A percentile compares a stretch with the other conserved stretches of the same genome.
phyloP scores from a whole-genome alignment of 192 early-diverging fungal species.

The Borealophlyctis nickersoniae region DNA sequence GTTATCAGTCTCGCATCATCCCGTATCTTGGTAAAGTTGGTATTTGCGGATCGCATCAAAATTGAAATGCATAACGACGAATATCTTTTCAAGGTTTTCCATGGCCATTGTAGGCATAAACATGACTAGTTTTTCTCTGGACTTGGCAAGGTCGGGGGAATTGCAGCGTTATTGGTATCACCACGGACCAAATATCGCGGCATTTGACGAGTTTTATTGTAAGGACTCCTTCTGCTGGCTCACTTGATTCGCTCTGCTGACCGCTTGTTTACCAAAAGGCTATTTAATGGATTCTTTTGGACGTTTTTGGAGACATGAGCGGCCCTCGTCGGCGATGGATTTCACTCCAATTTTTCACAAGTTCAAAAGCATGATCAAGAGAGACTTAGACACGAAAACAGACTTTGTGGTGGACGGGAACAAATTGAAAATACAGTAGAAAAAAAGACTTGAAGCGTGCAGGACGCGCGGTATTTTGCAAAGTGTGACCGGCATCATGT shows the following conservation, averaged over 20 bases:
- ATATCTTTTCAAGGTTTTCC: constrained; percentile 55
- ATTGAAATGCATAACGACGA: neutral
- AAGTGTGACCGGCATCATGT: no score
- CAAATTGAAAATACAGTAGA: no score
- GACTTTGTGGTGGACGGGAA: no score
- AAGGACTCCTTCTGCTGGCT: constrained; percentile 22
- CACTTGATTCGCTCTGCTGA: neutral
- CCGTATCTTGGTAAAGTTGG: constrained; percentile 51
- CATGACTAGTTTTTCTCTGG: constrained; percentile 62
- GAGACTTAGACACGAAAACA: no score
- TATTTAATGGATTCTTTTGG: neutral
- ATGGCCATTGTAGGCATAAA: constrained; percentile 80
- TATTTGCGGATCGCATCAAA: neutral
- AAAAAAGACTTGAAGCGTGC: no score
- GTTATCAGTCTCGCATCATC: constrained; percentile 59
- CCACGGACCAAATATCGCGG: constrained; percentile 51
- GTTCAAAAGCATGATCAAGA: neutral
- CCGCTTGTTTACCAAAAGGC: neutral
- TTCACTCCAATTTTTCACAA: neutral
- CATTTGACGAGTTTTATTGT: constrained; percentile 76
- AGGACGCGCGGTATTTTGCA: no score
- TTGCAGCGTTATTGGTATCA: constrained; percentile 63
- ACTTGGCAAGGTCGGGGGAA: constrained; percentile 56
- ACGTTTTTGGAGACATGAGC: neutral
- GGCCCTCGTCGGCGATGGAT: neutral